Base-by-base conservation (phyloP, 768 basidiomycete genomes). In the Cubamyces lactineus region DNA sequence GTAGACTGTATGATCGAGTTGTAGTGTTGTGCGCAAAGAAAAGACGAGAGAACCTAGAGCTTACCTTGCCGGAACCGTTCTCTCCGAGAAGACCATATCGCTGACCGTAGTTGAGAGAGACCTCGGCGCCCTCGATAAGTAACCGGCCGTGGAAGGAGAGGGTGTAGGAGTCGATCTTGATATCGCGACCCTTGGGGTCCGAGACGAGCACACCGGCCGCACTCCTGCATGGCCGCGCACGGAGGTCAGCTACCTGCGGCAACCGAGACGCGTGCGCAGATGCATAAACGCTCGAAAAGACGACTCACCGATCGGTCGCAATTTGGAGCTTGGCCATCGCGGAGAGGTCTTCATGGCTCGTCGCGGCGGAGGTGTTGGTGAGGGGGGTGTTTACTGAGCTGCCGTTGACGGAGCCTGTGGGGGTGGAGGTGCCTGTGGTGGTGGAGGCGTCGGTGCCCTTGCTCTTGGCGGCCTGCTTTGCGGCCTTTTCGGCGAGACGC, bases 1-100 rank as follows among this genome's bases (percentile, higher is more conserved):
- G 96, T 98, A 0, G 96, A 97, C 94, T 96, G 69, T 7, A 3
- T 58, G 21, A 26, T 9, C 56, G 51, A 30, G 28, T 21, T 23
- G 23, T 12, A 38, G 57, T 53, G 15, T 21, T 26, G 28, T 24
- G 12, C 45, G 19, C 46, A 41, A 34, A 40, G 40, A 50, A 62
- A 40, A 38, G 47, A 30, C 50, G 42, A 41, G 24, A 57, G 41
- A 52, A 55, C 26, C 45, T 52, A 57, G 56, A 7, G 69, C 79
- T 56, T 64, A 95, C 95, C 87, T 99, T 99, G 79, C 96, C 96
- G n/a, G 92, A 96, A 34, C 96, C 96, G 73, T 99, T 98, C 75
- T 98, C 94, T 40, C 96, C 96, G 45, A 99, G 80, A 34, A 99
- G 81, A 75, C 97, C 97, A 71, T 99, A 99, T 66, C 93, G 80